phyloP scores from a whole-genome alignment of 352 stramenopile genomes.

The Globisporangium megalacanthum region DNA sequence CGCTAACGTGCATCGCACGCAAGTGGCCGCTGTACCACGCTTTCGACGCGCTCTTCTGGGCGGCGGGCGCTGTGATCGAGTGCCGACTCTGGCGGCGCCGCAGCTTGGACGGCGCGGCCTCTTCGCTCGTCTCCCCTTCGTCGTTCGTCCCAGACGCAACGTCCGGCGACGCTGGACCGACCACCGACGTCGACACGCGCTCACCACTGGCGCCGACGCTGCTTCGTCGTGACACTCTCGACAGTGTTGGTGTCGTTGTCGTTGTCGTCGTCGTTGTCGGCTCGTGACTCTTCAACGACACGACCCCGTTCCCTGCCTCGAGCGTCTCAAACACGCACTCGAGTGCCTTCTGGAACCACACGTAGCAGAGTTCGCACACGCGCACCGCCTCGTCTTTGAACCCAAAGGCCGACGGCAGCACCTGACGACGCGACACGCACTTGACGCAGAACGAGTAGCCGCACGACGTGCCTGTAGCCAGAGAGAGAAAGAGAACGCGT shows the following conservation, averaged over 20 bases:
- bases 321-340: conserved; percentile 64
- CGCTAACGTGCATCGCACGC: conserved; percentile 60
- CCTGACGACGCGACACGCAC: conserved; percentile 45
- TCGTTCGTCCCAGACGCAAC: conserved; percentile 12
- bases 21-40: conserved; percentile 71
- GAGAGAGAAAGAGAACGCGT: neutral
- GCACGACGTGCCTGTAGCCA: conserved; percentile 23
- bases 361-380: conserved; percentile 49
- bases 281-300: conserved; percentile 4
- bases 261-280: neutral
- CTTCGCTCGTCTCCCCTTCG: conserved; percentile 16
- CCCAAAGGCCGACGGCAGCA: conserved; percentile 57
- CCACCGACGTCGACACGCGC: conserved; percentile 6
- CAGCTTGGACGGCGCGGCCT: conserved; percentile 16
- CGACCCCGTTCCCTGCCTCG: conserved; percentile 17
- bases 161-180: conserved; percentile 16
- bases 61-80: conserved; percentile 19
- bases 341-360: conserved; percentile 66
- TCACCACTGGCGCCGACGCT: conserved; percentile 13
- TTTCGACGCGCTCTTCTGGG: conserved; percentile 20
- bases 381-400: conserved; percentile 40
- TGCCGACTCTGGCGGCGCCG: conserved; percentile 15
- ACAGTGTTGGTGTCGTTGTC: no score
- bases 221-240: neutral
- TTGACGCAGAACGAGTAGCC: conserved; percentile 63